Conservation (phyloP, 2,329 filamentous ascomycete species). For the Leptographium lundbergii region DNA sequence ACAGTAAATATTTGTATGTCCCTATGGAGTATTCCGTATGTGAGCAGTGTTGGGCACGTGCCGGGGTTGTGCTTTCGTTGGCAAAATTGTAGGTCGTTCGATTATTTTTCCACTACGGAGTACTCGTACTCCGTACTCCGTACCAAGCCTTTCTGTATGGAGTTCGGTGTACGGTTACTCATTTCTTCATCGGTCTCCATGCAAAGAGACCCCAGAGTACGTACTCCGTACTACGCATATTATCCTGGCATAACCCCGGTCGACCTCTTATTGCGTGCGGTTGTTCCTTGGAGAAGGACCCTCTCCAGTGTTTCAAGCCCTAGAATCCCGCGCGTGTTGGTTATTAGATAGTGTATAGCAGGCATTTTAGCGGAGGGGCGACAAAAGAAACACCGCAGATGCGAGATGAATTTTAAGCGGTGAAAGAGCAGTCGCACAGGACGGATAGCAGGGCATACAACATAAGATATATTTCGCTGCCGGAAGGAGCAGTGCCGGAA, state of each 20-base stretch:
- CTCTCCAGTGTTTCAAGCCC: background rate
- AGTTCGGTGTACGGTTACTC: background rate
- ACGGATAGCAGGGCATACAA: background rate
- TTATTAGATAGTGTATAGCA: background rate
- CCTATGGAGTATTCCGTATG: no score
- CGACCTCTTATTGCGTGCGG: background rate
- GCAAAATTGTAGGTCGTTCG: no score
- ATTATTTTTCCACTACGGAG: no score
- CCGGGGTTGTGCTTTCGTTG: no score
- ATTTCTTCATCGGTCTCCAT: background rate
- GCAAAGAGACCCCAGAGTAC: background rate
- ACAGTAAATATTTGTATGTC: no score
- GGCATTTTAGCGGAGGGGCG: background rate
- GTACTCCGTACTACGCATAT: no score
- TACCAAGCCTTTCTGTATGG: background rate
- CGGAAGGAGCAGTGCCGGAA: background rate
- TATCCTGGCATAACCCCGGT: background rate
- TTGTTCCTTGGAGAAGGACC: background rate
- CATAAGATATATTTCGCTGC: no score
- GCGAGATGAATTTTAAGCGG: background rate
- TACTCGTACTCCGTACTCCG: background rate
- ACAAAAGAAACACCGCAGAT: background rate
- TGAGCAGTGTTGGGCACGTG: no score
- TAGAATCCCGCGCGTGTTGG: background rate
- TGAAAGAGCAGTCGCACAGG: background rate